These are phyloP conservation scores for Pontederia crassipes DNA, from an alignment of 176 grass and related monocot genomes.

Conservation along the genomic window DNA sequence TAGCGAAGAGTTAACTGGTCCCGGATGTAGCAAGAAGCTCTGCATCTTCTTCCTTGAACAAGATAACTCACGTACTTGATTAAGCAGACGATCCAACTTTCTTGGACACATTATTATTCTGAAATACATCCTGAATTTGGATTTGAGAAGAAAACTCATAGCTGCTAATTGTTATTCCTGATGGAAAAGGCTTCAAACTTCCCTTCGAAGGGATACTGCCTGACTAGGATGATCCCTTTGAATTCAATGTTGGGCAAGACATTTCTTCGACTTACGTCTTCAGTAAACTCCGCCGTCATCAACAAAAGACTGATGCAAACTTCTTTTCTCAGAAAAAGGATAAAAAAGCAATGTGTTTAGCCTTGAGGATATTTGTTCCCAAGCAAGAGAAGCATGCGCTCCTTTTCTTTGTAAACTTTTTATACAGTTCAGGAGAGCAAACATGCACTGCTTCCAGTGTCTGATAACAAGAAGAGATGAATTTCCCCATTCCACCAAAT, in stretches of 20 bases:
- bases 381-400: constrained; percentile 23
- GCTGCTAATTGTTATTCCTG: constrained; percentile 14
- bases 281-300: constrained; percentile 19
- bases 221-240: constrained; percentile 16
- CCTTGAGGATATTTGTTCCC: constrained; percentile 5
- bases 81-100: constrained; percentile 24
- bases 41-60: constrained; percentile 21
- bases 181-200: constrained; percentile 13
- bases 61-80: constrained; percentile 19
- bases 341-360: constrained; percentile 8
- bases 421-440: constrained; percentile 48
- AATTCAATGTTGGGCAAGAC: constrained; percentile 21
- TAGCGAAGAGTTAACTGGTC: neutral
- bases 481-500: constrained; percentile 75
- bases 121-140: neutral
- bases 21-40: constrained; percentile 23
- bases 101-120: constrained; percentile 22
- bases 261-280: constrained; percentile 37
- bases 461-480: constrained; percentile 73
- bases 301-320: constrained; percentile 9
- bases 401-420: constrained; percentile 36
- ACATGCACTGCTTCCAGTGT: constrained; percentile 88
- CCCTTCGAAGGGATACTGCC: constrained; percentile 19
- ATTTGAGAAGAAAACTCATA: constrained; percentile 18
- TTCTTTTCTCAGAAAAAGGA: constrained; percentile 17